Base-by-base conservation (phyloP, 2,329 filamentous ascomycete genomes). In the Uncinocarpus reesii region DNA sequence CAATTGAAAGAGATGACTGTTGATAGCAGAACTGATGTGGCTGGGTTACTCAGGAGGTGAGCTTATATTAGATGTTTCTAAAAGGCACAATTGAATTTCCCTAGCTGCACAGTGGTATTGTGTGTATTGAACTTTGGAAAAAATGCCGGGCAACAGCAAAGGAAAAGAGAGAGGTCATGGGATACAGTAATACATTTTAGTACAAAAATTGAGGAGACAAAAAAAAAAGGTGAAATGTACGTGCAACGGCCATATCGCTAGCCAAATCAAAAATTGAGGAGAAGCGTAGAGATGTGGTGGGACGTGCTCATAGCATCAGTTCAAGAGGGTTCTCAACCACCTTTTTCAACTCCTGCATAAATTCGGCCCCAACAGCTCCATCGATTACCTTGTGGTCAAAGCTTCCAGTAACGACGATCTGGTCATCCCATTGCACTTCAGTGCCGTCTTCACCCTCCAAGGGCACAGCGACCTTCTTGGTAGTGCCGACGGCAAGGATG, bases 301-400 rank as follows among this genome's bases (percentile, higher is more conserved):
- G 15, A 35, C 31, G 15, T 11, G 15, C 53, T 75, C 83, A 98
- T 70, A 98, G 78, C 68, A 98, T 76, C 59, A 98, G 78, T 75
- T 94, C 86, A 59, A 98, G 78, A 57, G 92, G 92, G 78, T 95
- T 95, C 81, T 98, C 92, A 52, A 98, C 75, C 46, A 88, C 86
- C 79, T 89, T 90, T 84, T 98, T 98, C 69, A 98, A 75, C 75
- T 93, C 92, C 69, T 80, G 81, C 71, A 98, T 87, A 81, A 90
- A 98, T 71, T 98, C 92, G 51, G 83, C 92, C 63, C 92, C 93
- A 50, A 96, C 86, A 34, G 89, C 92, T 55, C 92, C 92, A 66
- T 98, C 92, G 10, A 98, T 83, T 43, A 96, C 89, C 79, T 95
- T 95, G 81, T 98, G 92, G 76, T 98, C 92, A 68, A 98, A 98